Conservation (phyloP, 2,329 filamentous ascomycete species). For the Fusarium phyllophilum region DNA sequence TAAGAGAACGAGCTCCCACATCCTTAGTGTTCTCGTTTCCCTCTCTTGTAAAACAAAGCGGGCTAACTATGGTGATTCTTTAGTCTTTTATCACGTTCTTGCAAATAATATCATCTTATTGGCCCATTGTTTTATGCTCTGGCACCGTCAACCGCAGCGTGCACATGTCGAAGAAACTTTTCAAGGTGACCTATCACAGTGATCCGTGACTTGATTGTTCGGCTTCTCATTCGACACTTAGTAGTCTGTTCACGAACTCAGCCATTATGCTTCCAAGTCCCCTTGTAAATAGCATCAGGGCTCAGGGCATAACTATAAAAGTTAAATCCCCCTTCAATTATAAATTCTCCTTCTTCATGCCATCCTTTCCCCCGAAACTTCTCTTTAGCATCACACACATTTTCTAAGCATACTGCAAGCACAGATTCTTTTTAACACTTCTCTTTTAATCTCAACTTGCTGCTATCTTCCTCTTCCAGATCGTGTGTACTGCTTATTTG, state of each 20-base stretch:
- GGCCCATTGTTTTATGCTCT: neutral
- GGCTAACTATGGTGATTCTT: no score
- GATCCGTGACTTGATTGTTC: neutral
- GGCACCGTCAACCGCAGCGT: neutral
- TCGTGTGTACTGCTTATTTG: no score
- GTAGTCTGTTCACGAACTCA: neutral
- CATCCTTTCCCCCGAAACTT: accelerated
- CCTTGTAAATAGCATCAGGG: neutral
- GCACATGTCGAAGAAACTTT: neutral
- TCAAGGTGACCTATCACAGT: no score
- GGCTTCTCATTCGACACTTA: accelerated
- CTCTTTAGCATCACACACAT: neutral
- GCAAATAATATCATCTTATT: neutral
- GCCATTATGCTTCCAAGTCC: neutral
- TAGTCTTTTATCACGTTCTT: neutral
- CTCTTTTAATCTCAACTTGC: neutral
- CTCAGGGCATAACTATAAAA: neutral
- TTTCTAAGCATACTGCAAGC: neutral
- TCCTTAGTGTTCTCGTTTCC: neutral
- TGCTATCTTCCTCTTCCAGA: neutral
- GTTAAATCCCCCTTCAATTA: neutral
- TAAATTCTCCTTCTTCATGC: neutral
- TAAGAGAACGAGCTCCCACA: neutral
- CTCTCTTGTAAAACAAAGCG: no score
- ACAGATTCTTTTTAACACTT: neutral